Evolutionary conservation across 2,329 filamentous ascomycete species (phyloP).

Genomic region (Diaporthe sp.): DNA sequence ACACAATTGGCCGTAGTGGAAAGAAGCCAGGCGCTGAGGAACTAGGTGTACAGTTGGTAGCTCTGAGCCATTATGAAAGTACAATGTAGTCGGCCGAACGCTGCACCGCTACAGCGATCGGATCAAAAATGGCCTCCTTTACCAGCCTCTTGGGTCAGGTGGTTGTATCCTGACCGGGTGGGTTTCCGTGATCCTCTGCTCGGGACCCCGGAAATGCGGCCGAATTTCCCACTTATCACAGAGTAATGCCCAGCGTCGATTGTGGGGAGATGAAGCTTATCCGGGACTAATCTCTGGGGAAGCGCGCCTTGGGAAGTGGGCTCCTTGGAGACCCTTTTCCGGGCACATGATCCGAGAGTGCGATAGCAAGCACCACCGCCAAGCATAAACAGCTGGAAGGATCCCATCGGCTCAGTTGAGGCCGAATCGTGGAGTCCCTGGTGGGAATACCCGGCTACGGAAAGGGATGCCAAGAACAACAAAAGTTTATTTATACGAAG

Average conservation of each 20-base stretch:
- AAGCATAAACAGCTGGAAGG: conserved; percentile 11
- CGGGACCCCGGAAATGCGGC: conserved; percentile 8
- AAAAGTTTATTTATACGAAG: conserved; percentile 7
- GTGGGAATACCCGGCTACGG: neutral
- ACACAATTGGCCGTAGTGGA: too few species aligned
- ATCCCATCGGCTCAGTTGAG: conserved; percentile 15
- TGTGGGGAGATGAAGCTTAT: conserved; percentile 25
- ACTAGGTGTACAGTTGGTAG: neutral
- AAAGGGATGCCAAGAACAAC: neutral
- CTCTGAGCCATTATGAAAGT: too few species aligned
- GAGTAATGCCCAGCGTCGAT: neutral
- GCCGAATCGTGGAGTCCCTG: conserved; percentile 1
- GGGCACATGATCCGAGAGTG: conserved; percentile 17
- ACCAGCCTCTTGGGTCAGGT: conserved; percentile 1
- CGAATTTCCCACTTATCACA: conserved; percentile 24
- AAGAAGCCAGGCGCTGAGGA: too few species aligned
- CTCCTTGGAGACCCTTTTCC: conserved; percentile 12
- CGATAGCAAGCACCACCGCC: neutral
- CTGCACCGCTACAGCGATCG: neutral
- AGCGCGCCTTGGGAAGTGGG: conserved; percentile 16
- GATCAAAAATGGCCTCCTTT: neutral
- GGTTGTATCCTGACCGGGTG: neutral
- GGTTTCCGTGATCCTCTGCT: conserved; percentile 19
- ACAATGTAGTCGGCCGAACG: neutral
- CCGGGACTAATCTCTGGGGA: conserved; percentile 21